Evolutionary conservation across 306 rosid species (phyloP), one percentile per base, ranked within the genome.

Genomic region (Dicorynia guianensis): DNA sequence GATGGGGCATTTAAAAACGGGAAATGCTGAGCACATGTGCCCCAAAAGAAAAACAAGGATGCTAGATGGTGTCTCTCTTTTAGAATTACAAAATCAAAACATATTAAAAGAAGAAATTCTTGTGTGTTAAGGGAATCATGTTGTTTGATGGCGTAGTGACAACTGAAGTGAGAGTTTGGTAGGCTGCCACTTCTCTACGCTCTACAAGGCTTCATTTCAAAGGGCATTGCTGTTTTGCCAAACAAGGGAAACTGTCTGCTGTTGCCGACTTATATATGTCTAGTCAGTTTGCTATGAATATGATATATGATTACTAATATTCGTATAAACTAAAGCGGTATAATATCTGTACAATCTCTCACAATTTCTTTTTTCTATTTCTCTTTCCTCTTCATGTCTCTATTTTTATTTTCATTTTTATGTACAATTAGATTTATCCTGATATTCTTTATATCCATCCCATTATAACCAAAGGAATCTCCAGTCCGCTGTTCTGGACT

Each of bases 231-330:
- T 17, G 43, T 67, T 67, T 80, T 66, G 67, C 80, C 72, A 67
- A 74, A 80, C 67, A 61, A 15, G 72, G 84, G 50, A 80, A 80
- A 36, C 25, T 42, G 33, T 3, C 13, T 50, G 76, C 67, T 80
- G 72, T 62, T 53, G 18, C 61, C 44, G n/a, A 63, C 67, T 61
- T 47, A 48, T 55, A 42, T 36, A 33, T 74, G 79, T 74, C 59
- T 49, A 12, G 14, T 43, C 52, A 57, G 39, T 57, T 38, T 72
- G 59, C 60, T 18, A 53, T 48, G 75, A 20, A 8, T 7, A 18
- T 38, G 20, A 36, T 25, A 25, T 25, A 25, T n/a, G n/a, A n/a
- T n/a, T n/a, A n/a, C n/a, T n/a, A n/a, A n/a, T n/a, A n/a, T n/a
- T n/a, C n/a, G n/a, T n/a, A n/a, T n/a, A n/a, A n/a, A n/a, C n/a